Evolutionary conservation across 352 stramenopile species (phyloP).

Genomic region (Aphanomyces cochlioides): DNA sequence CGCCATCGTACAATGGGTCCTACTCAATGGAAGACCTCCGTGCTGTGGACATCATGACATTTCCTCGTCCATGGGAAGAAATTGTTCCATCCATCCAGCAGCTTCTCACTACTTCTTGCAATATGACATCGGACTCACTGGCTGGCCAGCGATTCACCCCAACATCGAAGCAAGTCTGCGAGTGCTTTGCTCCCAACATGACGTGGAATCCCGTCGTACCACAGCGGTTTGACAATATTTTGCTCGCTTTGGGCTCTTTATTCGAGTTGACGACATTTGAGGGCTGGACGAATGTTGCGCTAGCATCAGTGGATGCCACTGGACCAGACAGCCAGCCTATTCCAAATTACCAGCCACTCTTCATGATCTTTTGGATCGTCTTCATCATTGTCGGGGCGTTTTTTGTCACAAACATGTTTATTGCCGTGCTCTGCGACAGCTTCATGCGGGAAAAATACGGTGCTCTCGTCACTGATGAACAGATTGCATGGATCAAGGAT

Average conservation of each 20-base stretch:
- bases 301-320: conserved; percentile 77
- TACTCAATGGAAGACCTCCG: conserved; percentile 24
- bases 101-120: neutral
- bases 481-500: conserved; percentile 87
- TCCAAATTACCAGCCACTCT: conserved; percentile 70
- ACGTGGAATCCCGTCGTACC: conserved; percentile 46
- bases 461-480: conserved; percentile 70
- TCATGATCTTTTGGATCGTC: conserved; percentile 83
- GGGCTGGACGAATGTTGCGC: conserved; percentile 91
- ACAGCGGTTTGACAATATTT: conserved; percentile 85
- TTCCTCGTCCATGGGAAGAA: conserved; percentile 39
- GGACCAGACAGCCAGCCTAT: conserved; percentile 91
- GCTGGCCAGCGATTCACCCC: conserved; percentile 30
- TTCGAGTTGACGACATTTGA: conserved; percentile 93
- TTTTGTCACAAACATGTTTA: conserved; percentile 93
- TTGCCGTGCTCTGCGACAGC: conserved; percentile 93
- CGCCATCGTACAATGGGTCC: conserved; percentile 10
- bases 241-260: conserved; percentile 70
- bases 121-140: conserved; percentile 31
- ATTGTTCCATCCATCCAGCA: conserved; percentile 25
- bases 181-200: conserved; percentile 42
- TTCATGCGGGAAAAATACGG: conserved; percentile 86
- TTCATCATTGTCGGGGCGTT: conserved; percentile 92
- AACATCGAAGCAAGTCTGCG: conserved; percentile 67
- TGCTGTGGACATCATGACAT: conserved; percentile 41